Evolutionary conservation across 257 asterid species (phyloP).

Genomic region (Paulownia fortunei): DNA sequence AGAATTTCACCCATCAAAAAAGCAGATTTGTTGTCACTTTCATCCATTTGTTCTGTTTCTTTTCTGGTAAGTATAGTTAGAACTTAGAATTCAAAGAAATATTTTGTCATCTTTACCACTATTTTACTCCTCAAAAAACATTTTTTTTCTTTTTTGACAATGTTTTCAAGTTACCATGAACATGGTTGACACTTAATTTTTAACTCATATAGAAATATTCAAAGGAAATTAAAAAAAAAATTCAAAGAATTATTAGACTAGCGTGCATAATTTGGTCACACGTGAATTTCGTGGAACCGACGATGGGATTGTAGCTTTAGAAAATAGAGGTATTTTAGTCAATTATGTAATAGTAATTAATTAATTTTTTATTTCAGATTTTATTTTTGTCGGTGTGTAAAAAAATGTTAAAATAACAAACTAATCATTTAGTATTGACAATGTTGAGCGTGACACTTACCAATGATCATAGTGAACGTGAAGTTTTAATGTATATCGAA

Average conservation of each 20-base stretch:
- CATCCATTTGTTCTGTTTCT: slow-evolving; percentile 26
- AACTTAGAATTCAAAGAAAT: not conserved
- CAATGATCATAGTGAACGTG: not conserved
- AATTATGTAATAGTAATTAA: too few relatives aligned
- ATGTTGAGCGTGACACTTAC: not conserved
- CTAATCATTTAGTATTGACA: not conserved
- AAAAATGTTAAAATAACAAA: too few relatives aligned
- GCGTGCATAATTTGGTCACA: not conserved
- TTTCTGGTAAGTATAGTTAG: slow-evolving; percentile 29
- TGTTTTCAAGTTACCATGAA: slow-evolving; percentile 16
- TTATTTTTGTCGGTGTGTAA: not conserved
- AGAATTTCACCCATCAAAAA: too few relatives aligned
- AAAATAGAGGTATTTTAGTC: too few relatives aligned
- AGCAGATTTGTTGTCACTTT: slow-evolving; percentile 36
- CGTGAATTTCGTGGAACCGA: too few relatives aligned
- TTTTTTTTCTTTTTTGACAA: not conserved
- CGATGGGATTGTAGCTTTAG: not conserved
- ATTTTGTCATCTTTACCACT: not conserved
- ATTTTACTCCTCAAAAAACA: slow-evolving; percentile 9
- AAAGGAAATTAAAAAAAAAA: not conserved
- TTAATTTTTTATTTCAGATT: too few relatives aligned
- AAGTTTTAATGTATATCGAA: too few relatives aligned
- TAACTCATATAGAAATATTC: not conserved
- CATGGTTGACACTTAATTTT: not conserved
- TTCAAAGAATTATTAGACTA: not conserved